Evolutionary conservation across 2,329 filamentous ascomycete genomes (phyloP).

Genomic region (Macrophomina tecta): DNA sequence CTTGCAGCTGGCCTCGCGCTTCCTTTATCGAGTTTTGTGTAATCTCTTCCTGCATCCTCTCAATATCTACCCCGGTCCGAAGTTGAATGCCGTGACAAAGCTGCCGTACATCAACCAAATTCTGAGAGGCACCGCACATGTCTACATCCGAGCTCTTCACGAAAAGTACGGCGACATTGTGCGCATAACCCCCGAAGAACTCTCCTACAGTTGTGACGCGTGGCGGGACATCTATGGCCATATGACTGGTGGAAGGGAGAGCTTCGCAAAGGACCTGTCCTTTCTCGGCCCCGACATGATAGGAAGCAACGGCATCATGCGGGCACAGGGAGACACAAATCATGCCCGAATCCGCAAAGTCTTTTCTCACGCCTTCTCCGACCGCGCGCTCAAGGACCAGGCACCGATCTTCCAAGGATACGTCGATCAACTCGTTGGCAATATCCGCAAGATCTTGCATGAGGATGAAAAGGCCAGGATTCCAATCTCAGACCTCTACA

Average conservation of each 20-base stretch:
- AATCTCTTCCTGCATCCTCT: slow-evolving; percentile 53
- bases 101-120: slow-evolving; percentile 40
- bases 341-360: slow-evolving; percentile 47
- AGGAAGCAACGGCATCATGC: slow-evolving; percentile 39
- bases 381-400: slow-evolving; percentile 48
- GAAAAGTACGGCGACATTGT: slow-evolving; percentile 51
- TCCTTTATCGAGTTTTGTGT: slow-evolving; percentile 36
- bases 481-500: slow-evolving; percentile 41
- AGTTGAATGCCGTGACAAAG: slow-evolving; percentile 39
- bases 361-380: slow-evolving; percentile 49
- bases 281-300: slow-evolving; percentile 40
- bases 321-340: slow-evolving; percentile 45
- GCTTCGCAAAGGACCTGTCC: slow-evolving; percentile 37
- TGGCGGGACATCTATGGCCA: slow-evolving; percentile 52
- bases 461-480: slow-evolving; percentile 36
- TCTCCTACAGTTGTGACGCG: slow-evolving; percentile 44
- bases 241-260: slow-evolving; percentile 29
- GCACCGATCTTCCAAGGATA: slow-evolving; percentile 48
- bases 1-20: not conserved
- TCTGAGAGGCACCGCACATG: slow-evolving; percentile 36
- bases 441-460: slow-evolving; percentile 38
- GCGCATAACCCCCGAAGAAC: slow-evolving; percentile 47
- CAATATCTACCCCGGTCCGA: slow-evolving; percentile 51
- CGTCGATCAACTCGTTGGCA: slow-evolving; percentile 48
- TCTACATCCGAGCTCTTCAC: slow-evolving; percentile 43